Evolutionary conservation across 345 rosid species (phyloP).

Genomic region (Zanthoxylum bungeanum): DNA sequence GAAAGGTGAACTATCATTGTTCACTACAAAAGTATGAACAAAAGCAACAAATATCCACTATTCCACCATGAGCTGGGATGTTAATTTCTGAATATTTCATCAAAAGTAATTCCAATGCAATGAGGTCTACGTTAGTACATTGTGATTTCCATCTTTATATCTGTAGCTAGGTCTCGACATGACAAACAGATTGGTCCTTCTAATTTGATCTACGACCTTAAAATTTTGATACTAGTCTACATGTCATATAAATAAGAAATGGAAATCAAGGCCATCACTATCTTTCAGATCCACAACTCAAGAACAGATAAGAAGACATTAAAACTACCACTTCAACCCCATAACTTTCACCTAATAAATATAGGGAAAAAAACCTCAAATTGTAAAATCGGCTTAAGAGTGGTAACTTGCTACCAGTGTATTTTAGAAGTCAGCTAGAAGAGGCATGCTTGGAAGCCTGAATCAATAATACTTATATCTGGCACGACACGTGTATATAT

Average conservation of each 20-base stretch:
- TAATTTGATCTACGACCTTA: neutral
- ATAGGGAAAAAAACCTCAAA: neutral
- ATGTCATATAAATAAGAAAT: neutral
- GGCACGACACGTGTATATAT: neutral
- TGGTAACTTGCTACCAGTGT: neutral
- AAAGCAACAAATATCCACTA: neutral
- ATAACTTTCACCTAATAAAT: slow-evolving; percentile 6
- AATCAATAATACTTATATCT: neutral
- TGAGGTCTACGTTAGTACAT: neutral
- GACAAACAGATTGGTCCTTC: neutral
- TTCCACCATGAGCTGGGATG: neutral
- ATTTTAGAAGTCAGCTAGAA: neutral
- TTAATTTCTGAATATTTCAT: neutral
- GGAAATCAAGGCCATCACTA: neutral
- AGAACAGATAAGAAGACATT: neutral
- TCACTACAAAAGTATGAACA: neutral
- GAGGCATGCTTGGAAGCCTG: neutral
- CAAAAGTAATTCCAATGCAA: neutral
- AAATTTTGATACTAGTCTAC: neutral
- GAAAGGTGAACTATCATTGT: neutral
- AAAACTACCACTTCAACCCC: neutral
- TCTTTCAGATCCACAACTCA: neutral
- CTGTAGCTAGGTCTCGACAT: neutral
- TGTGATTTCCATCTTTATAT: neutral
- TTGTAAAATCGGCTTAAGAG: neutral